A percentile compares a stretch with the other conserved stretches of the same genome.
phyloP scores from a whole-genome alignment of 805 yeast species.

The Candida suzukii region DNA sequence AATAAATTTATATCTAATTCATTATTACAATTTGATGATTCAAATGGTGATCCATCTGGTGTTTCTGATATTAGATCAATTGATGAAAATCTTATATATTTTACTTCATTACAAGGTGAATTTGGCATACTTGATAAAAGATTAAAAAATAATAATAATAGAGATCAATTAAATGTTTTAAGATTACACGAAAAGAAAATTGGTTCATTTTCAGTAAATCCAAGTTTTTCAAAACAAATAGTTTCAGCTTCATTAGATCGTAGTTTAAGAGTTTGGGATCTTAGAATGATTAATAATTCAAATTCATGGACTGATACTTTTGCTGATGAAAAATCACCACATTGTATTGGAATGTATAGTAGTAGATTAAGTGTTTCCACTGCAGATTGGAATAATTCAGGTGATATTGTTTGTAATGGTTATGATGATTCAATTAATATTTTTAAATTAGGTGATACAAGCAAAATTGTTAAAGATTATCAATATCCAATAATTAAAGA shows the following conservation, averaged over 20 bases:
- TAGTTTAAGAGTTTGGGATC: slow-evolving; percentile 80
- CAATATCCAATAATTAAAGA: slow-evolving; percentile 9
- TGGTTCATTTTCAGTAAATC: slow-evolving; percentile 82
- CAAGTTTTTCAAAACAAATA: slow-evolving; percentile 52
- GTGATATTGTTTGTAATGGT: slow-evolving; percentile 81
- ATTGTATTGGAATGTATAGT: slow-evolving; percentile 50
- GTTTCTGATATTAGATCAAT: slow-evolving; percentile 67
- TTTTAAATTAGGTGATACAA: slow-evolving; percentile 44
- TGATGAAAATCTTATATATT: slow-evolving; percentile 51
- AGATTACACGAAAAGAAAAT: slow-evolving; percentile 85
- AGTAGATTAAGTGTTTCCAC: slow-evolving; percentile 79
- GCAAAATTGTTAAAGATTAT: slow-evolving; percentile 20
- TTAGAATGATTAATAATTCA: slow-evolving; percentile 39
- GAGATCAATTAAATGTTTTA: slow-evolving; percentile 26
- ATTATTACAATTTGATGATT: slow-evolving; percentile 46
- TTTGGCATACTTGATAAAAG: slow-evolving; percentile 72
- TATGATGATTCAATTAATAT: slow-evolving; percentile 80
- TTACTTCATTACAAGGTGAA: slow-evolving; percentile 76
- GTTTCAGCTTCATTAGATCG: slow-evolving; percentile 90
- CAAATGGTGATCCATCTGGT: slow-evolving; percentile 53
- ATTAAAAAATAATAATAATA: slow-evolving; percentile 19
- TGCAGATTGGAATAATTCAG: slow-evolving; percentile 71
- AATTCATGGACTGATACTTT: slow-evolving; percentile 53
- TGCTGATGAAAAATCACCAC: slow-evolving; percentile 39
- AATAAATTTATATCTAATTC: slow-evolving; percentile 53